Evolutionary conservation across 805 yeast species (phyloP).

Genomic region (Starmerella khaoyaiensis): DNA sequence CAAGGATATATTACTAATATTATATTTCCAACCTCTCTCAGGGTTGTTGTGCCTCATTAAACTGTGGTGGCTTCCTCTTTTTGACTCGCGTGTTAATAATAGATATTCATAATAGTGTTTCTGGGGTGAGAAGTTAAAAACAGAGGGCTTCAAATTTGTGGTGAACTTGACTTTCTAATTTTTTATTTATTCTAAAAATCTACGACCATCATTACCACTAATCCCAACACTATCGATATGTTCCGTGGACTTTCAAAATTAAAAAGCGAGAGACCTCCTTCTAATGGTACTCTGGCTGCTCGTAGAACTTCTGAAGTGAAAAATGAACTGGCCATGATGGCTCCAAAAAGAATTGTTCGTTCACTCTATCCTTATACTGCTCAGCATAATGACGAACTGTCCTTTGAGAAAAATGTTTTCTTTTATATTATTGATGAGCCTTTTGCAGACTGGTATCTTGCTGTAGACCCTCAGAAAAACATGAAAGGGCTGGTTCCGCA

Average conservation of each 20-base stretch:
- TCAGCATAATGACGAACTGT: conserved; percentile 68
- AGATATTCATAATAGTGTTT: too few species aligned
- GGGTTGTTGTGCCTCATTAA: too few species aligned
- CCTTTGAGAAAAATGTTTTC: conserved; percentile 72
- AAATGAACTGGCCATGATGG: conserved; percentile 28
- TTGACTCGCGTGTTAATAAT: too few species aligned
- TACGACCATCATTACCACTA: too few species aligned
- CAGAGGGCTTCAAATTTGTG: too few species aligned
- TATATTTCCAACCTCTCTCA: too few species aligned
- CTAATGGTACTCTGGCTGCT: not conserved
- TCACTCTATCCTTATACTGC: conserved; percentile 70
- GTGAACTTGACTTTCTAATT: too few species aligned
- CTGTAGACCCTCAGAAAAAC: conserved; percentile 70
- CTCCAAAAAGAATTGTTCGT: conserved; percentile 72
- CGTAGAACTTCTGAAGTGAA: conserved; percentile 15
- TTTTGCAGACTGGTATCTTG: conserved; percentile 66
- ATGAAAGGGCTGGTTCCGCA: conserved; percentile 79
- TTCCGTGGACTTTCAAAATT: conserved; percentile 13
- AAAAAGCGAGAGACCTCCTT: conserved; percentile 15
- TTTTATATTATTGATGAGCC: conserved; percentile 61
- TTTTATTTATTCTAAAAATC: too few species aligned
- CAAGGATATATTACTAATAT: too few species aligned
- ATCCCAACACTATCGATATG: too few species aligned
- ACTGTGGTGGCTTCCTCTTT: too few species aligned
- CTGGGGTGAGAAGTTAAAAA: too few species aligned